Conservation (phyloP, 306 rosid species). For the Astragalus membranaceus region DNA sequence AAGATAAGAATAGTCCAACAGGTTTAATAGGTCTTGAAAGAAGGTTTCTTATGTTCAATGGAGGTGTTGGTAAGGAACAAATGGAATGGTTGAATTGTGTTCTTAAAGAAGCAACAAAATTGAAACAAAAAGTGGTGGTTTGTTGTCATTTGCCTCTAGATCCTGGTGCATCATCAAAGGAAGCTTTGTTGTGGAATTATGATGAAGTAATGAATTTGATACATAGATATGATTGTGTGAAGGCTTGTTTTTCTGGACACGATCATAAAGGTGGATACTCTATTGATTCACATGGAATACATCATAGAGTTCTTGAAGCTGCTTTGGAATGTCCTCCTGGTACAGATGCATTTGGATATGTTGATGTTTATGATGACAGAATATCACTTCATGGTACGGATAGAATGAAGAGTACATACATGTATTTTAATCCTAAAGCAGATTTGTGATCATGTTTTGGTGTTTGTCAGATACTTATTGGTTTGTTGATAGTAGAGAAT, state of each 20-base stretch:
- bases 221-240: conserved; percentile 64
- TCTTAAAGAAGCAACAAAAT: conserved; percentile 59
- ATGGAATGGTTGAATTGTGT: conserved; percentile 62
- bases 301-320: conserved; percentile 88
- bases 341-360: conserved; percentile 57
- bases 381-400: conserved; percentile 59
- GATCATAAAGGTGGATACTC: conserved; percentile 83
- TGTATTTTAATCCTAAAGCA: conserved; percentile 43
- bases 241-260: conserved; percentile 76
- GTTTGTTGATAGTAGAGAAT: conserved; percentile 3
- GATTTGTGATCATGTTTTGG: conserved; percentile 18
- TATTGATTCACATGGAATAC: conserved; percentile 73
- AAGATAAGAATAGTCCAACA: conserved; percentile 72
- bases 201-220: conserved; percentile 72
- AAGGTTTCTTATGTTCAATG: conserved; percentile 91
- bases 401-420: conserved; percentile 52
- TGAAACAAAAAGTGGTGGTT: conserved; percentile 66
- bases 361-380: conserved; percentile 60
- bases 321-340: conserved; percentile 92
- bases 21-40: conserved; percentile 66
- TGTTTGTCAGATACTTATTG: neutral
- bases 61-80: conserved; percentile 82
- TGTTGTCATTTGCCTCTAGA: conserved; percentile 80
- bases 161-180: conserved; percentile 51
- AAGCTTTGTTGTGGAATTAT: conserved; percentile 80